These are phyloP conservation scores for Ramaria sp. DNA, from an alignment of 768 basidiomycete species.

Conservation along the genomic window DNA sequence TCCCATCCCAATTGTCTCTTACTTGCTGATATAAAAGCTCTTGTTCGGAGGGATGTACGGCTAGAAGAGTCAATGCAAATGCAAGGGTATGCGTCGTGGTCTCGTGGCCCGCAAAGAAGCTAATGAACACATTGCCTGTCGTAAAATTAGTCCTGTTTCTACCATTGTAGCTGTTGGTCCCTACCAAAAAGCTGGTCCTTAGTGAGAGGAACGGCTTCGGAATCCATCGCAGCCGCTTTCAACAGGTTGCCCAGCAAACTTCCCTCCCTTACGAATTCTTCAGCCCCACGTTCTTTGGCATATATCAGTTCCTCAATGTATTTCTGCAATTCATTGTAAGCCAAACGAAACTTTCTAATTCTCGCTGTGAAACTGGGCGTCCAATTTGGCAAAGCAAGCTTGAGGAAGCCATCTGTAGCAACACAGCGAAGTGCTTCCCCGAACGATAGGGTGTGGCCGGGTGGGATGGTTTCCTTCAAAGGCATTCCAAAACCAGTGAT, in stretches of 20 bases:
- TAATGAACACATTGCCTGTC: background rate
- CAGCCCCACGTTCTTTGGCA: background rate
- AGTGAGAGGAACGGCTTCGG: background rate
- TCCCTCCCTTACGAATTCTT: background rate
- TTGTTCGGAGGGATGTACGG: constrained; percentile 18
- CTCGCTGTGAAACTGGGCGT: background rate
- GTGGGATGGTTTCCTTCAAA: constrained; percentile 1
- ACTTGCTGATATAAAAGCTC: constrained; percentile 16
- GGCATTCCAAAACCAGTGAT: constrained; percentile 20
- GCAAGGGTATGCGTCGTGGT: constrained; percentile 19
- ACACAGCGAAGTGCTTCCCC: background rate
- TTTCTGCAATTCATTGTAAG: background rate
- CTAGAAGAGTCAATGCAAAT: constrained; percentile 18
- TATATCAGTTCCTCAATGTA: background rate
- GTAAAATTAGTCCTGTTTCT: background rate
- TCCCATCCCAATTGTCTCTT: background rate
- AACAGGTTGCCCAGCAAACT: background rate
- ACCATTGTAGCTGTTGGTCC: background rate
- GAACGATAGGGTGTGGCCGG: background rate
- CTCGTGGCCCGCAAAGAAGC: constrained; percentile 11
- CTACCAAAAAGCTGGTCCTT: background rate
- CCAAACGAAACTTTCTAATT: background rate
- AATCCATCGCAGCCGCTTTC: background rate
- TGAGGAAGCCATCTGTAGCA: background rate
- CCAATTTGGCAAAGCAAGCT: background rate